These are phyloP conservation scores for Dalbergia oliveri DNA, from an alignment of 306 rosid species.

Conservation along the genomic window DNA sequence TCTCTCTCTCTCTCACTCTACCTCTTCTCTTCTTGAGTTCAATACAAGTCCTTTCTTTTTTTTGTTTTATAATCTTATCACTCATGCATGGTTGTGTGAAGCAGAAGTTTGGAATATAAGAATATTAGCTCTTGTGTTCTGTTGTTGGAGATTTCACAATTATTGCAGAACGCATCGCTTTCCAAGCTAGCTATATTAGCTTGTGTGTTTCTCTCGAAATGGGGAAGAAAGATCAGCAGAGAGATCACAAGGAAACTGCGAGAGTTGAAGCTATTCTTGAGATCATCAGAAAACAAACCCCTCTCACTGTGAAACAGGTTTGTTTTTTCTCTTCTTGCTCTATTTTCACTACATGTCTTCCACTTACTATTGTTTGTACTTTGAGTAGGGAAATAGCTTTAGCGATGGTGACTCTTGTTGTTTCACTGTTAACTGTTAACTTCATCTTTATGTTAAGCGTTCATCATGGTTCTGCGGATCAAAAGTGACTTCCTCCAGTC, in stretches of 20 bases:
- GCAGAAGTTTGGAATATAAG: slow-evolving; percentile 76
- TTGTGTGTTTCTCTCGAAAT: slow-evolving; percentile 54
- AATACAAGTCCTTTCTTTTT: no score
- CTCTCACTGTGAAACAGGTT: slow-evolving; percentile 88
- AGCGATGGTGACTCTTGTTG: neutral
- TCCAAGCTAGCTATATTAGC: slow-evolving; percentile 24
- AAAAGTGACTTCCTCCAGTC: no score
- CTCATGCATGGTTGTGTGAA: slow-evolving; percentile 74
- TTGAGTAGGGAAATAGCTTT: neutral
- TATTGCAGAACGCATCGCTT: slow-evolving; percentile 38
- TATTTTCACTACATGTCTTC: neutral
- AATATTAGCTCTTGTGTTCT: slow-evolving; percentile 48
- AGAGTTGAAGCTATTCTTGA: slow-evolving; percentile 83
- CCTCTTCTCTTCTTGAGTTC: slow-evolving; percentile 33
- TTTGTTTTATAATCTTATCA: no score
- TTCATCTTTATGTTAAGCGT: neutral
- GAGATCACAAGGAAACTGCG: slow-evolving; percentile 48
- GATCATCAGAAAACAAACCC: slow-evolving; percentile 81
- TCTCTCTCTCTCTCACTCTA: slow-evolving; percentile 22
- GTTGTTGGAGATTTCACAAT: slow-evolving; percentile 49
- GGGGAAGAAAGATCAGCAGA: slow-evolving; percentile 77
- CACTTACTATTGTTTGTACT: neutral
- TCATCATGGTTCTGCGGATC: neutral
- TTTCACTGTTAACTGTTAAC: neutral
- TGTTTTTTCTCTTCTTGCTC: neutral